These are phyloP conservation scores for Pyrrhoderma lamaoense DNA, from an alignment of 1,284 basidiomycete species.

Conservation along the genomic window DNA sequence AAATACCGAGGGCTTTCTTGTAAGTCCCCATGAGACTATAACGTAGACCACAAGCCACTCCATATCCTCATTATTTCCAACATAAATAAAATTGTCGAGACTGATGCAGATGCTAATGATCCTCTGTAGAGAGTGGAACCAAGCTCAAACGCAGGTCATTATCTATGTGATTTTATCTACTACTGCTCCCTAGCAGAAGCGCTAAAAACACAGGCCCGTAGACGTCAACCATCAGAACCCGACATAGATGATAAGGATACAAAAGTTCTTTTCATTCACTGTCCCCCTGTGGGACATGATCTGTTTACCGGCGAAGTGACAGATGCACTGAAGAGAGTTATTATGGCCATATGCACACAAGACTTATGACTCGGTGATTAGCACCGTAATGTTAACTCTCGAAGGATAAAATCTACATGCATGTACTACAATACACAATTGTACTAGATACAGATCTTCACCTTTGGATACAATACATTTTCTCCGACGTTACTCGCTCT, in stretches of 20 bases:
- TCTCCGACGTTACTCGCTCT: neutral
- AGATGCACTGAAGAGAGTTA: conserved; percentile 51
- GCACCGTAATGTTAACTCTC: no score
- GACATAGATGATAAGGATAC: conserved; percentile 34
- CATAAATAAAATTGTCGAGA: no score
- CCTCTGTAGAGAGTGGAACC: conserved; percentile 50
- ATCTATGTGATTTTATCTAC: conserved; percentile 71
- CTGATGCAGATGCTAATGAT: no score
- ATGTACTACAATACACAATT: no score
- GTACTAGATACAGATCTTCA: neutral
- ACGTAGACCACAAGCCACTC: no score
- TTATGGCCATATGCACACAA: conserved; percentile 40
- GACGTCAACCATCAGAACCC: conserved; percentile 37
- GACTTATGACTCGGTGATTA: neutral
- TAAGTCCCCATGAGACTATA: conserved; percentile 27
- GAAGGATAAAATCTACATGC: no score
- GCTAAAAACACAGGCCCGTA: conserved; percentile 41
- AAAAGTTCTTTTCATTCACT: conserved; percentile 65
- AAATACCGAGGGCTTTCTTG: conserved; percentile 51
- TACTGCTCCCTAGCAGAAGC: conserved; percentile 73
- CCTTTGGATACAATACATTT: neutral
- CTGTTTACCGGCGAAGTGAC: conserved; percentile 57
- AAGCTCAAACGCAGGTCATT: conserved; percentile 71
- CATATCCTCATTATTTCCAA: no score
- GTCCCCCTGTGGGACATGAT: conserved; percentile 57